Evolutionary conservation across 1,139 yeast species (phyloP).

Genomic region (Meyerozyma elateridarum): DNA sequence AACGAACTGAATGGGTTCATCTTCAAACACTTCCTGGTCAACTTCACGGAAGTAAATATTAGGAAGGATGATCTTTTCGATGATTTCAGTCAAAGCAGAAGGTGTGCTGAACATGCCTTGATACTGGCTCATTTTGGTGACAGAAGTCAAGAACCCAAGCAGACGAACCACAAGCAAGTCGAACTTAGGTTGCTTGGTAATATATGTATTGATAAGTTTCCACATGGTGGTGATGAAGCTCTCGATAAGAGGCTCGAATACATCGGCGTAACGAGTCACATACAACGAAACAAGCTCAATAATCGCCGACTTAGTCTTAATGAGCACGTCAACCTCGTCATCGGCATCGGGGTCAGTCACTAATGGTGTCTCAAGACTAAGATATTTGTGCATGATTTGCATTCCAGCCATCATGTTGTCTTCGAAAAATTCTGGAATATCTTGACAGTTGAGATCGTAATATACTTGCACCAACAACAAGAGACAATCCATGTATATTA

Average conservation of each 20-base stretch:
- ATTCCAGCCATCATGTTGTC: constrained; percentile 78
- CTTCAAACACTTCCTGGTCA: constrained; percentile 92
- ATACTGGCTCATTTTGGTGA: constrained; percentile 65
- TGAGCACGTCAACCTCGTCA: constrained; percentile 67
- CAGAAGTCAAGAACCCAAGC: constrained; percentile 76
- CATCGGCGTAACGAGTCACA: constrained; percentile 88
- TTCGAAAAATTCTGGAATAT: constrained; percentile 96
- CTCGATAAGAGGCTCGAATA: constrained; percentile 71
- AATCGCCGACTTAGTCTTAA: constrained; percentile 75
- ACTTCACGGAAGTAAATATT: constrained; percentile 78
- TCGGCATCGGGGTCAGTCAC: constrained; percentile 59
- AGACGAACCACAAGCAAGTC: constrained; percentile 83
- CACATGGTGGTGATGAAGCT: constrained; percentile 80
- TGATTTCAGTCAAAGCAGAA: constrained; percentile 65
- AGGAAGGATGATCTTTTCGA: constrained; percentile 82
- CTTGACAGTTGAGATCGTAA: constrained; percentile 94
- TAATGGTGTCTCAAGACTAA: constrained; percentile 53
- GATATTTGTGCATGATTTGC: constrained; percentile 76
- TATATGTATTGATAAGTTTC: constrained; percentile 60
- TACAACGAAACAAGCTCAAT: constrained; percentile 83
- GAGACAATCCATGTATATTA: constrained; percentile 64
- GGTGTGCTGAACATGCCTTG: constrained; percentile 61
- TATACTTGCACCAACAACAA: constrained; percentile 72
- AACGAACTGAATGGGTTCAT: constrained; percentile 90
- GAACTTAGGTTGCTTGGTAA: constrained; percentile 69